These are phyloP conservation scores for Colletotrichum horii DNA, from an alignment of 2,329 filamentous ascomycete genomes.

Conservation along the genomic window DNA sequence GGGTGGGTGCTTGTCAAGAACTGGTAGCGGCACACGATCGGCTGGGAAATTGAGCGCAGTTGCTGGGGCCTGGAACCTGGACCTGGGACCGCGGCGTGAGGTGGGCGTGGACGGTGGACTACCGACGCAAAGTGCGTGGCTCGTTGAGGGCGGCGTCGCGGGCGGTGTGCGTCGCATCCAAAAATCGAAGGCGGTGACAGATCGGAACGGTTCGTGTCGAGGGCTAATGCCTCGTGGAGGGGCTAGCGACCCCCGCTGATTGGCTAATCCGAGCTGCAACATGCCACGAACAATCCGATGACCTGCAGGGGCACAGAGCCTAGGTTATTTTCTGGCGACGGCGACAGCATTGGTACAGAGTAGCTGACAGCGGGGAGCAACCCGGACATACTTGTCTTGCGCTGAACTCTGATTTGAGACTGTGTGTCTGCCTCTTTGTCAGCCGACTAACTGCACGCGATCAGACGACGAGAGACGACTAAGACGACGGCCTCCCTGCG, in stretches of 20 bases:
- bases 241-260: not conserved
- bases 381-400: not conserved
- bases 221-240: not conserved
- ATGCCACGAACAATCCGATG: constrained; percentile 1
- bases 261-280: not conserved
- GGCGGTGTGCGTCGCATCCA: constrained; percentile 10
- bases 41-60: constrained; percentile 5
- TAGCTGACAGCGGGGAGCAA: not conserved
- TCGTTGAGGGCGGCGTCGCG: not conserved
- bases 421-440: not conserved
- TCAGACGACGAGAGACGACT: not conserved
- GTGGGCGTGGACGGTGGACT: not conserved
- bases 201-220: constrained; percentile 7
- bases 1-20: not conserved
- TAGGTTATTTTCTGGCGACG: not conserved
- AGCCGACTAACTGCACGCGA: constrained; percentile 1
- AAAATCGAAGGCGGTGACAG: constrained; percentile 16
- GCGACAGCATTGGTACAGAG: not conserved
- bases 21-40: not conserved
- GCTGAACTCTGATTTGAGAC: not conserved
- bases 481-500: not conserved
- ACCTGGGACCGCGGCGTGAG: not conserved
- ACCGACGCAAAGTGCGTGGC: not conserved
- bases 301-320: not conserved
- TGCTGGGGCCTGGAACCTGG: not conserved